Evolutionary conservation across 2,329 filamentous ascomycete genomes (phyloP).

Genomic region (Sclerotinia trifoliorum): DNA sequence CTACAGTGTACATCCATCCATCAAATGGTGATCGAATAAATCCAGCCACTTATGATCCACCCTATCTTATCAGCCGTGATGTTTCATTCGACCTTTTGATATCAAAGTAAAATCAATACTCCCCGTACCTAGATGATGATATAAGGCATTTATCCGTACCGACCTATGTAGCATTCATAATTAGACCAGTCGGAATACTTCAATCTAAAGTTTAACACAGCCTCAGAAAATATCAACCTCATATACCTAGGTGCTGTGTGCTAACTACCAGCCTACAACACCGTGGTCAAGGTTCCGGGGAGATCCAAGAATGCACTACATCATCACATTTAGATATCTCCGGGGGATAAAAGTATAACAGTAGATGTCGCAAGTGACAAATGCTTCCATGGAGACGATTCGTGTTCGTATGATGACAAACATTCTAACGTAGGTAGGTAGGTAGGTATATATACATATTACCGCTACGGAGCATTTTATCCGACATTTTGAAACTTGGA

Average conservation of each 20-base stretch:
- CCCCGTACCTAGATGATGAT: neutral
- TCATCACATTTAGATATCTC: neutral
- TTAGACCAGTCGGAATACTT: neutral
- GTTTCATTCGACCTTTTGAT: neutral
- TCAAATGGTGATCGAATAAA: neutral
- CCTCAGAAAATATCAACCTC: neutral
- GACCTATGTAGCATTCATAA: neutral
- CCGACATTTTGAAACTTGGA: too few species aligned
- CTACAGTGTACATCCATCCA: neutral
- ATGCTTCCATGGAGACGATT: neutral
- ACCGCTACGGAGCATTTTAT: too few species aligned
- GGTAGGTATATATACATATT: neutral
- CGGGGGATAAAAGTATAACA: neutral
- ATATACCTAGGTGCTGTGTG: too few species aligned
- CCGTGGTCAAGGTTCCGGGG: neutral
- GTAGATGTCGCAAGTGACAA: neutral
- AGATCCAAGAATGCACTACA: neutral
- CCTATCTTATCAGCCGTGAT: neutral
- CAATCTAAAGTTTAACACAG: neutral
- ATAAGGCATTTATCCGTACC: neutral
- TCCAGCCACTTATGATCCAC: neutral
- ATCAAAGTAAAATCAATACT: neutral
- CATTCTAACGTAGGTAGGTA: too few species aligned
- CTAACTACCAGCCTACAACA: neutral
- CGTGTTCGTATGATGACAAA: too few species aligned